Evolutionary conservation across 441 rosid species (phyloP).

Genomic region (Viola pubescens): DNA sequence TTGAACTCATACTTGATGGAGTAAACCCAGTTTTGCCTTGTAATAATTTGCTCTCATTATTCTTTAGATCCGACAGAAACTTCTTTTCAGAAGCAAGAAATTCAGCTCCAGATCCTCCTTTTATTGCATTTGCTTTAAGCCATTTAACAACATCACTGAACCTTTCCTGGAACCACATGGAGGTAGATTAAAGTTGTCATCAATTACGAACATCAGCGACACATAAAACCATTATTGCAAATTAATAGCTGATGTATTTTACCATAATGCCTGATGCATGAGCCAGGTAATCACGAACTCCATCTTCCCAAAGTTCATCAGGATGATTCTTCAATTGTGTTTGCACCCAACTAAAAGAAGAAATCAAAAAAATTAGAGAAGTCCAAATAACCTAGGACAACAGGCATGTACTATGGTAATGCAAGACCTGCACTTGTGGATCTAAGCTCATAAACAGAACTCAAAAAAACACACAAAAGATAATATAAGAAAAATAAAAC

Average conservation of each 20-base stretch:
- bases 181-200: background rate
- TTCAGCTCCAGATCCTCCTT: conserved; percentile 41
- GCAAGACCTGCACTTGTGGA: background rate
- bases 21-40: conserved; percentile 31
- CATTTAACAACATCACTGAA: conserved; percentile 82
- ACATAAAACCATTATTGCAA: background rate
- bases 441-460: background rate
- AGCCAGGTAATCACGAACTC: conserved; percentile 60
- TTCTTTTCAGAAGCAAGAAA: conserved; percentile 37
- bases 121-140: conserved; percentile 60
- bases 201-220: background rate
- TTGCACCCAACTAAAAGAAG: conserved; percentile 72
- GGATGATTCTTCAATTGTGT: conserved; percentile 82
- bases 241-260: conserved; percentile 13
- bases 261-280: conserved; percentile 78
- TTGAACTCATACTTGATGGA: conserved; percentile 28
- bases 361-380: background rate
- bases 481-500: background rate
- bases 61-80: conserved; percentile 34
- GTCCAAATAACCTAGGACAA: background rate
- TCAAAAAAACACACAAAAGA: background rate
- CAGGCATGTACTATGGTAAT: background rate
- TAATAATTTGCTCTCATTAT: conserved; percentile 29
- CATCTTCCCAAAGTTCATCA: conserved; percentile 98
- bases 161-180: conserved; percentile 43